These are phyloP conservation scores for Quercus dentata DNA, from an alignment of 306 rosid species.

Conservation along the genomic window DNA sequence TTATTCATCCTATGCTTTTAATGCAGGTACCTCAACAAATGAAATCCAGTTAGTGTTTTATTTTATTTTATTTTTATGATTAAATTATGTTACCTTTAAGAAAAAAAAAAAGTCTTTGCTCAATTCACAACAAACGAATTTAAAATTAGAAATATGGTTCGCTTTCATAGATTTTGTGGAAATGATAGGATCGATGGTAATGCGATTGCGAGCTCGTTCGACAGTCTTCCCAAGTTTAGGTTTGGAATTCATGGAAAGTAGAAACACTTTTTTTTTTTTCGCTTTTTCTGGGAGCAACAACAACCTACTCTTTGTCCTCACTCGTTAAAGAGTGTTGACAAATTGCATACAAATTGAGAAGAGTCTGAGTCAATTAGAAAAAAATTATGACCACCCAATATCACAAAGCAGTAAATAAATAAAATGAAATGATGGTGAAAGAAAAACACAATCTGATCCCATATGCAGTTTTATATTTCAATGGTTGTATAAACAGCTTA, in stretches of 20 bases:
- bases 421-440: not conserved
- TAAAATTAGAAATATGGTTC: not conserved
- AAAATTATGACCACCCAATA: conserved; percentile 3
- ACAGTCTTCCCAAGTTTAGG: conserved; percentile 37
- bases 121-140: not conserved
- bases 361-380: conserved; percentile 9
- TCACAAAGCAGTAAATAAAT: not conserved
- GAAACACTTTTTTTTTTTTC: conserved; percentile 11
- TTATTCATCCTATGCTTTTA: not conserved
- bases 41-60: not conserved
- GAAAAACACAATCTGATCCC: not conserved
- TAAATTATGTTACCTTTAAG: not conserved
- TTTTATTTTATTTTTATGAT: not conserved
- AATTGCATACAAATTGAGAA: not conserved
- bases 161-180: not conserved
- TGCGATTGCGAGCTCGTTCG: not conserved
- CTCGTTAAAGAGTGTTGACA: conserved; percentile 26
- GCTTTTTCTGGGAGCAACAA: conserved; percentile 9
- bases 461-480: not conserved
- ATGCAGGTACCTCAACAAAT: not conserved
- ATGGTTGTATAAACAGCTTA: not conserved
- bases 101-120: not conserved
- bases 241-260: conserved; percentile 21
- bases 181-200: no score
- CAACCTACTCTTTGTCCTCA: conserved; percentile 42